A percentile compares a stretch with the other conserved stretches of the same genome.
Conservation (phyloP, 176 grass and related monocot genomes). For the Tillandsia fasciculata region DNA sequence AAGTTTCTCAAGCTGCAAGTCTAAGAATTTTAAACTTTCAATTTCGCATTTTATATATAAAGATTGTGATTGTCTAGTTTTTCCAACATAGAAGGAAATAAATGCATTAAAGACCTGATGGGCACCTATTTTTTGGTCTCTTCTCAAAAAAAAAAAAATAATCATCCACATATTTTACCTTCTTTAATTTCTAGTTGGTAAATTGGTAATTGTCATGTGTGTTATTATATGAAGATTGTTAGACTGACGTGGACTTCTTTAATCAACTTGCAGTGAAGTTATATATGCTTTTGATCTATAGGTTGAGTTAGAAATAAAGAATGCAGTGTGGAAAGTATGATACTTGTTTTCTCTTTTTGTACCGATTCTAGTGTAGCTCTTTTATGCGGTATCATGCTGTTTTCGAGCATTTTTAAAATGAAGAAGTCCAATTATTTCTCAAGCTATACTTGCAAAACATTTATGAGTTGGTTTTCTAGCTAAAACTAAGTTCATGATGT, state of each 20-base stretch:
- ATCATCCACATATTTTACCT: not conserved
- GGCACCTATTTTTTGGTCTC: not conserved
- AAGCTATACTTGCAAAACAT: too few species aligned
- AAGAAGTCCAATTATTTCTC: too few species aligned
- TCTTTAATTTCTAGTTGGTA: not conserved
- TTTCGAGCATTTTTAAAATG: too few species aligned
- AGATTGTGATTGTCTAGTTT: not conserved
- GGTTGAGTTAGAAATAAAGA: too few species aligned
- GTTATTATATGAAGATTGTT: not conserved
- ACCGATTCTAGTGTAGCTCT: too few species aligned
- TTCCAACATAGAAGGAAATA: not conserved
- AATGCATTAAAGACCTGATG: not conserved
- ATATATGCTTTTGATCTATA: too few species aligned
- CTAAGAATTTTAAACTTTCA: not conserved
- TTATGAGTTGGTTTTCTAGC: too few species aligned
- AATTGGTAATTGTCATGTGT: not conserved
- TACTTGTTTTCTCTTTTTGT: too few species aligned
- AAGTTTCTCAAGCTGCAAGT: slow-evolving; percentile 26
- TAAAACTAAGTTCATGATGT: too few species aligned
- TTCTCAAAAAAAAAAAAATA: not conserved
- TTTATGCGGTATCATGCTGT: too few species aligned
- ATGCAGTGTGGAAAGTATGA: too few species aligned
- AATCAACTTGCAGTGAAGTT: not conserved
- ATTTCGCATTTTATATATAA: not conserved
- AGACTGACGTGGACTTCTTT: not conserved